These are phyloP conservation scores for Talaromyces adpressus DNA, from an alignment of 495 filamentous ascomycete species.

Conservation along the genomic window DNA sequence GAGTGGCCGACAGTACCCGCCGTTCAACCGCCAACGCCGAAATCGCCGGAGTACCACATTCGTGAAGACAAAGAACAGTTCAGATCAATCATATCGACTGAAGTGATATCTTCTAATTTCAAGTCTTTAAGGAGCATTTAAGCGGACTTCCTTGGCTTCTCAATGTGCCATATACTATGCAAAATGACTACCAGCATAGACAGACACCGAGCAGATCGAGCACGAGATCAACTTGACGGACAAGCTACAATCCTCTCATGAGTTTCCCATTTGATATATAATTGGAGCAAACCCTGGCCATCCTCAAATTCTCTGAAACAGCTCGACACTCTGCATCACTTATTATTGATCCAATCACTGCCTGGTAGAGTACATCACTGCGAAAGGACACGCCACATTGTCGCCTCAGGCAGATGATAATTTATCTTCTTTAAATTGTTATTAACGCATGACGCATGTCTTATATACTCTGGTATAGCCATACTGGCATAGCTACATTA, in stretches of 20 bases:
- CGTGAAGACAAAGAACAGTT: neutral
- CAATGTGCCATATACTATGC: too few relatives aligned
- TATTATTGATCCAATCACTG: neutral
- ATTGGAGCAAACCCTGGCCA: neutral
- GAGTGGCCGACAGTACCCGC: conserved; percentile 1
- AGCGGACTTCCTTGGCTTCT: neutral
- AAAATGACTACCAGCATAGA: neutral
- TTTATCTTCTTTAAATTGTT: neutral
- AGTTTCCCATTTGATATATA: neutral
- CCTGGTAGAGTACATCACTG: neutral
- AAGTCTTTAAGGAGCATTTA: neutral
- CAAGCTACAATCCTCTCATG: neutral
- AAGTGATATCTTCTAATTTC: neutral
- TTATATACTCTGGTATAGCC: neutral
- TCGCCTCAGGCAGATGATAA: neutral
- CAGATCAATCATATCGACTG: too few relatives aligned
- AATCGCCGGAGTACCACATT: neutral
- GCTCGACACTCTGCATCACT: neutral
- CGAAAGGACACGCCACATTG: neutral
- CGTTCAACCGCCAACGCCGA: neutral
- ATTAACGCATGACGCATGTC: neutral
- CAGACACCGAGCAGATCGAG: neutral
- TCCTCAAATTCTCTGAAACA: neutral
- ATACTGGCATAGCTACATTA: neutral
- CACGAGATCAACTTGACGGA: neutral